Evolutionary conservation across 768 basidiomycete genomes (phyloP), one percentile per base, ranked within the genome.

Genomic region (Gelatoporia subvermispora): DNA sequence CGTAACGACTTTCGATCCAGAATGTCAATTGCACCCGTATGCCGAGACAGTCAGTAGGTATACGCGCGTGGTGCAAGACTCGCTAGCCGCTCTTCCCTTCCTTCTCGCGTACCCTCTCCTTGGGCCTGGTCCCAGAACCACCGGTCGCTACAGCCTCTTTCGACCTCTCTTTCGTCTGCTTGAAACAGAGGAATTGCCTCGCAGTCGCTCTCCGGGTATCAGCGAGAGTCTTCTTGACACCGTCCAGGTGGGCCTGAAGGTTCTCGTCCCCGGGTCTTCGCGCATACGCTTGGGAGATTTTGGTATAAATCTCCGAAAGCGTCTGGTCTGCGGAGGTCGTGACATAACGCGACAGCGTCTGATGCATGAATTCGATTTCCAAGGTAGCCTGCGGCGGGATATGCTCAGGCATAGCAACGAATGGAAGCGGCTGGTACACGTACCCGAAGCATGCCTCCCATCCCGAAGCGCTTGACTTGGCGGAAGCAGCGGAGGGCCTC

Each of bases 321-420:
- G 84, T 90, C 61, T 84, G 82, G 31, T 88, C 87, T 13, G 95
- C 91, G 7, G 75, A 61, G 1, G 84, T 73, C 15, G 88, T 87
- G 46, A 97, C 88, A 63, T 95, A 94, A 56, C 88, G 84, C 24
- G 85, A 82, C 36, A 99, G 73, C 5, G 90, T 93, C 70, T 98
- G 96, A 66, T 99, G 95, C 75, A 98, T 84, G 72, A 98, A 98
- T 70, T 98, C 96, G 56, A 98, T 96, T 67, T 98, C 95, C 22
- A 99, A 83, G 4, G 96, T 98, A 13, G 96, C 96, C 93, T 97
- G 64, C 21, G 17, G 28, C 1, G 20, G 25, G 17, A 37, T 49
- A 20, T 39, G 20, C 20, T 50, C 47, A 45, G 53, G 35, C 20
- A 37, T 3, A 38, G 17, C 20, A n/a, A 18, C 31, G 17, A 35